Conservation (phyloP, 768 basidiomycete species). For the Pleurotus pulmonarius region DNA sequence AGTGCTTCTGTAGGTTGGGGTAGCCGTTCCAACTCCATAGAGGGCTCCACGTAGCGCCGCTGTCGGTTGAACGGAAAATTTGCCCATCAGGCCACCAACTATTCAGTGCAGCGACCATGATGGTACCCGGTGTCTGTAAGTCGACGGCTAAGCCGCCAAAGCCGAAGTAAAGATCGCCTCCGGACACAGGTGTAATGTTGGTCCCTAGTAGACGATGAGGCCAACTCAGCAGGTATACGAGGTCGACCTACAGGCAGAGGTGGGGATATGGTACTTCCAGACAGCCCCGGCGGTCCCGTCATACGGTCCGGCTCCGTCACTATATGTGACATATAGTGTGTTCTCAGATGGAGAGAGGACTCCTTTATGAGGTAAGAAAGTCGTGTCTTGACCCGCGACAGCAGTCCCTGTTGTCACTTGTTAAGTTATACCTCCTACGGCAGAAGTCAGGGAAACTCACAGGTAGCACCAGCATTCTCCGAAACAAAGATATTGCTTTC, state of each 20-base stretch:
- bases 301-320: slow-evolving; percentile 62
- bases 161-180: slow-evolving; percentile 54
- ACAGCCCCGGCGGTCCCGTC: slow-evolving; percentile 52
- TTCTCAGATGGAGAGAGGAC: slow-evolving; percentile 56
- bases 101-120: slow-evolving; percentile 68
- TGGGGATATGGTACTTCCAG: slow-evolving; percentile 48
- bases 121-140: slow-evolving; percentile 52
- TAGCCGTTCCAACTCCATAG: slow-evolving; percentile 54
- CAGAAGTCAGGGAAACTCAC: slow-evolving; percentile 27
- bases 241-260: slow-evolving; percentile 35
- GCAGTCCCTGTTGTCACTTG: slow-evolving; percentile 41
- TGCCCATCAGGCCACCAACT: slow-evolving; percentile 66
- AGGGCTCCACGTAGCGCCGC: slow-evolving; percentile 55
- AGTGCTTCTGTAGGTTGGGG: slow-evolving; percentile 46
- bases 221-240: neutral
- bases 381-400: slow-evolving; percentile 52
- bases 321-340: slow-evolving; percentile 56
- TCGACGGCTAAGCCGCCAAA: slow-evolving; percentile 64
- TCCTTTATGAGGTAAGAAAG: slow-evolving; percentile 63
- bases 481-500: slow-evolving; percentile 53
- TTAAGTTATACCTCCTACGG: neutral
- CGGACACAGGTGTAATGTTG: slow-evolving; percentile 59
- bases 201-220: slow-evolving; percentile 32
- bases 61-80: slow-evolving; percentile 56
- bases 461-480: slow-evolving; percentile 54